These are phyloP conservation scores for Brassica balearica DNA, from an alignment of 441 rosid species.

Conservation along the genomic window DNA sequence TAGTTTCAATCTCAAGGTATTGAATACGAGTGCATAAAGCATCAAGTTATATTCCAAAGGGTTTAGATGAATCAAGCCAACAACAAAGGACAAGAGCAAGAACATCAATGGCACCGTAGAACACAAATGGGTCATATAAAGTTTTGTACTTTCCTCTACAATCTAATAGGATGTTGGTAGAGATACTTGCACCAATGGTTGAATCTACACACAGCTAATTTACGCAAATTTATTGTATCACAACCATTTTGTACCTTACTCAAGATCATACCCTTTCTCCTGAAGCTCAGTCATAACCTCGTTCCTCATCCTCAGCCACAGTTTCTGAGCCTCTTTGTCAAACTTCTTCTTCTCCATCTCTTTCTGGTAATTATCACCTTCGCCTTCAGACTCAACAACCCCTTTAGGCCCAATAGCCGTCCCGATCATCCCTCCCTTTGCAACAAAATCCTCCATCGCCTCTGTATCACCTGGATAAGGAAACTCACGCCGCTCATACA, in stretches of 20 bases:
- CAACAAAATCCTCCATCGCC: conserved; percentile 88
- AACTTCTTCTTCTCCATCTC: conserved; percentile 53
- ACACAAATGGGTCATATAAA: not conserved
- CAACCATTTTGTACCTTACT: conserved; percentile 41
- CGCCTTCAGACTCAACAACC: conserved; percentile 56
- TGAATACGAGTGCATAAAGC: not conserved
- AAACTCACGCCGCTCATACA: conserved; percentile 72
- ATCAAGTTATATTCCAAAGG: conserved; percentile 1
- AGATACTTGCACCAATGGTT: conserved; percentile 13
- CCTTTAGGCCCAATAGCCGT: conserved; percentile 77
- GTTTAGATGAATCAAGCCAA: conserved; percentile 18
- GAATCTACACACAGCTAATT: conserved; percentile 17
- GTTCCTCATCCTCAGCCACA: conserved; percentile 86
- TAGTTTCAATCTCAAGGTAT: not conserved
- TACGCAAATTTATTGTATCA: conserved; percentile 22
- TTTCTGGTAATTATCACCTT: conserved; percentile 58
- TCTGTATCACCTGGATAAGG: conserved; percentile 88
- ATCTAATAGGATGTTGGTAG: not conserved
- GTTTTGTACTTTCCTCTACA: conserved; percentile 17
- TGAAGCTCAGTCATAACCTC: conserved; percentile 82
- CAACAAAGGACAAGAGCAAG: not conserved
- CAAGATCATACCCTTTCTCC: conserved; percentile 75
- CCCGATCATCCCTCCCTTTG: conserved; percentile 83
- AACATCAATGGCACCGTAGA: conserved; percentile 11
- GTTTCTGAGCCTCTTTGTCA: conserved; percentile 58